Evolutionary conservation across 768 basidiomycete species (phyloP), one percentile per base, ranked within the genome.

Genomic region (Kwoniella mangroviensis): DNA sequence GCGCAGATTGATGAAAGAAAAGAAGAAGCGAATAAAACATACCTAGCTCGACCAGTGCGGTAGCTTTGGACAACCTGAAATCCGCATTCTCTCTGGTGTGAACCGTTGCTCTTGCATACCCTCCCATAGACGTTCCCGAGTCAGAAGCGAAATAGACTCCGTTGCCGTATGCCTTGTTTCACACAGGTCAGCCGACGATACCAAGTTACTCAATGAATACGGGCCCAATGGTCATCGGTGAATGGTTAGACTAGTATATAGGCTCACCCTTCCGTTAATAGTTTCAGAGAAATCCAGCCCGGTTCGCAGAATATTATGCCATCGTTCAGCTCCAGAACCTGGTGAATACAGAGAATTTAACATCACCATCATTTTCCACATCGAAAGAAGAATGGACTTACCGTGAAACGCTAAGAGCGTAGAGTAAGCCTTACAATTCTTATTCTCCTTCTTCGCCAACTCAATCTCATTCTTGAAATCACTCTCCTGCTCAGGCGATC

Each of bases 131-230:
- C 4, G 56, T 72, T 10, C 22, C 22, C 7, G 69, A 56, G 26
- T 78, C 72, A 12, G 58, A 11, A 13, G 76, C 76, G 51, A 78
- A 78, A 64, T 78, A 78, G 5, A 78, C 76, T 0, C 76, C 76
- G 42, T 78, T 34, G 4, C 76, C 76, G 51, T 75, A 74, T 34
- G 70, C 70, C 68, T 76, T 19, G 12, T 43, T 40, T 72, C 41
- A 71, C 41, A 49, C 19, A 28, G 13, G 1, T n/a, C n/a, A 13
- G 45, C 26, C 6, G 6, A 34, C 6, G 9, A 22, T 34, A 15
- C 21, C 2, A 11, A 24, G 7, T 34, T 7, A 7, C 34, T 5
- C 6, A 34, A 28, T 28, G 26, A 28, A 24, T 57, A 26, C 11
- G n/a, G 40, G 3, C 21, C 21, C 15, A 24, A n/a, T 59, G 4